These are phyloP conservation scores for Gracilaria domingensis DNA, from an alignment of 23 red algal species.

Conservation along the genomic window DNA sequence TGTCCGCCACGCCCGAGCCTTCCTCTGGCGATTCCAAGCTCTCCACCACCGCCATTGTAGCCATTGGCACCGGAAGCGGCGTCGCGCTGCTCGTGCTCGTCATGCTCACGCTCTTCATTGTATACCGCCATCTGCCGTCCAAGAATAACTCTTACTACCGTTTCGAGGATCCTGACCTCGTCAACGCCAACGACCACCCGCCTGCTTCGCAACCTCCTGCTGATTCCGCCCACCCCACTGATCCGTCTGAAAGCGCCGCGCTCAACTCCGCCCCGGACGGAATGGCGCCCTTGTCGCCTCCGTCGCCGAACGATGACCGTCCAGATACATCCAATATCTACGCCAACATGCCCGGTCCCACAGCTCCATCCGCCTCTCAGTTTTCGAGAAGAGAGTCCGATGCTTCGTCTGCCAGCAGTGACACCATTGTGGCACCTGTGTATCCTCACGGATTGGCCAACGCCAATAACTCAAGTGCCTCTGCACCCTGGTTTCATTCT, in stretches of 20 bases:
- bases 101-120: slow-evolving; percentile 50
- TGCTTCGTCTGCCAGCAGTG: slow-evolving; percentile 68
- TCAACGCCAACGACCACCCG: not conserved
- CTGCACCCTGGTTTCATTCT: slow-evolving; percentile 67
- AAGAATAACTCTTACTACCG: slow-evolving; percentile 62
- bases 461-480: slow-evolving; percentile 43
- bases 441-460: slow-evolving; percentile 39
- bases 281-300: slow-evolving; percentile 20
- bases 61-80: slow-evolving; percentile 35
- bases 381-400: slow-evolving; percentile 64
- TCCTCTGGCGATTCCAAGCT: slow-evolving; percentile 10
- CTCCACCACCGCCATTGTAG: slow-evolving; percentile 60
- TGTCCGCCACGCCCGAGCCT: not conserved
- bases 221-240: not conserved
- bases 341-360: slow-evolving; percentile 29
- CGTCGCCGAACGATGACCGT: slow-evolving; percentile 4
- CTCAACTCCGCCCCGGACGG: not conserved
- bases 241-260: not conserved
- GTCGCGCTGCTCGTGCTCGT: slow-evolving; percentile 36
- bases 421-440: slow-evolving; percentile 70
- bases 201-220: not conserved
- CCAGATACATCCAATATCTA: not conserved
- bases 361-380: slow-evolving; percentile 66
- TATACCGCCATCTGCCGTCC: slow-evolving; percentile 26
- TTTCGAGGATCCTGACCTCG: slow-evolving; percentile 41